Percentiles rank a stretch among this genome's conserved stretches.
These are phyloP conservation scores for Trifolium repens DNA, from an alignment of 306 rosid genomes.

Conservation along the genomic window DNA sequence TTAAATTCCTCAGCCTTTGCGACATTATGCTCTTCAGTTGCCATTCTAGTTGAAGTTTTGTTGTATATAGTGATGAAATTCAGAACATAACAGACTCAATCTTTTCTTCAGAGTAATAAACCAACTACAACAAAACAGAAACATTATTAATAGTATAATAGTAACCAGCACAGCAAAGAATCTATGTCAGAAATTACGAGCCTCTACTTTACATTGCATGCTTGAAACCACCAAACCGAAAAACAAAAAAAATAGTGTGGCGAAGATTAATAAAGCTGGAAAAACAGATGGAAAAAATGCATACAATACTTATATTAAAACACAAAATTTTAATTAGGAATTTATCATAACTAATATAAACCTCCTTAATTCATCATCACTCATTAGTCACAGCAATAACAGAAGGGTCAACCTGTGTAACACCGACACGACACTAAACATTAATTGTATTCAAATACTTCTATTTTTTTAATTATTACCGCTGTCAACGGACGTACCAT, in stretches of 20 bases:
- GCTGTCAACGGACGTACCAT: not conserved
- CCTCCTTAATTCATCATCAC: constrained; percentile 11
- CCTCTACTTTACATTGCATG: not conserved
- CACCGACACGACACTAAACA: not conserved
- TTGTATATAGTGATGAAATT: constrained; percentile 36
- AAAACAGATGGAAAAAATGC: not conserved
- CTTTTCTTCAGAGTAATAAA: constrained; percentile 32
- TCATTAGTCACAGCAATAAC: not conserved
- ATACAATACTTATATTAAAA: not conserved
- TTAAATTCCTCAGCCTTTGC: constrained; percentile 82
- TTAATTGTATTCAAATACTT: not conserved
- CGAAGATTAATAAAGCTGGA: constrained; percentile 3
- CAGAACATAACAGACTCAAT: constrained; percentile 49
- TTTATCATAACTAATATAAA: not conserved
- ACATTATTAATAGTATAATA: constrained; percentile 22
- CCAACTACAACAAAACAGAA: constrained; percentile 40
- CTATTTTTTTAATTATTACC: not conserved
- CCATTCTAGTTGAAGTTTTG: constrained; percentile 60
- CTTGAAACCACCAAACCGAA: constrained; percentile 3
- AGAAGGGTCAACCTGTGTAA: not conserved
- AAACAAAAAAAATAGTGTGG: not conserved
- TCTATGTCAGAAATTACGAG: constrained; percentile 10
- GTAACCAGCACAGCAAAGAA: not conserved
- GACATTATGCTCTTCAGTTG: constrained; percentile 54
- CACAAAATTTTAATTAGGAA: not conserved